Evolutionary conservation across 1,284 basidiomycete species (phyloP).

Genomic region (Rhodotorula sp.): DNA sequence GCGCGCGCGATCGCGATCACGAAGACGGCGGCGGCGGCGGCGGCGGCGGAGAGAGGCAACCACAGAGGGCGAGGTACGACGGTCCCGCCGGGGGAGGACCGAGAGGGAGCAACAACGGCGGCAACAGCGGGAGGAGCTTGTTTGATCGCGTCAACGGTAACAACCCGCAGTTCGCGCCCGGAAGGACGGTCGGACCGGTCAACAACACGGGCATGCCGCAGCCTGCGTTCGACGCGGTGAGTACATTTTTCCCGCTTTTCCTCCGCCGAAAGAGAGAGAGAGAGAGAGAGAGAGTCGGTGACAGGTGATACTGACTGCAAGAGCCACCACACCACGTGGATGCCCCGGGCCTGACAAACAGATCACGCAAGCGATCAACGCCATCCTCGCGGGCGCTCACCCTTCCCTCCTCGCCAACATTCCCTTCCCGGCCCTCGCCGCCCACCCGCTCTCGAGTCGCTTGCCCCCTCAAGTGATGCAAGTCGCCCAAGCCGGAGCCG

Average conservation of each 20-base stretch:
- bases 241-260: background rate
- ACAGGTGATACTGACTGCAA: no score
- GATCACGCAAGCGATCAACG: constrained; percentile 37
- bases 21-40: background rate
- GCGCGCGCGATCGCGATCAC: constrained; percentile 25
- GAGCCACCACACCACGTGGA: no score
- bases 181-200: constrained; percentile 14
- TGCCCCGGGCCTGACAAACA: background rate
- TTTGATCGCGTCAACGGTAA: constrained; percentile 40
- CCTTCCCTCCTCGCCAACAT: constrained; percentile 33
- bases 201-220: constrained; percentile 34
- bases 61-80: constrained; percentile 25
- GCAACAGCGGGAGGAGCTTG: constrained; percentile 24
- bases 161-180: constrained; percentile 31
- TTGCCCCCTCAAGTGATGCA: constrained; percentile 34
- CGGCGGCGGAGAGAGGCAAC: constrained; percentile 3
- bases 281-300: background rate
- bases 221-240: constrained; percentile 35
- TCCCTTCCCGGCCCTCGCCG: constrained; percentile 31
- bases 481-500: constrained; percentile 36
- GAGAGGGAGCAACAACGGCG: background rate
- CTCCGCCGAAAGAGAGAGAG: background rate
- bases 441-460: constrained; percentile 27
- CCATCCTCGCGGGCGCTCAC: constrained; percentile 36
- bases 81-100: background rate